Evolutionary conservation across 805 yeast species (phyloP).

Genomic region (Lipomyces orientalis): DNA sequence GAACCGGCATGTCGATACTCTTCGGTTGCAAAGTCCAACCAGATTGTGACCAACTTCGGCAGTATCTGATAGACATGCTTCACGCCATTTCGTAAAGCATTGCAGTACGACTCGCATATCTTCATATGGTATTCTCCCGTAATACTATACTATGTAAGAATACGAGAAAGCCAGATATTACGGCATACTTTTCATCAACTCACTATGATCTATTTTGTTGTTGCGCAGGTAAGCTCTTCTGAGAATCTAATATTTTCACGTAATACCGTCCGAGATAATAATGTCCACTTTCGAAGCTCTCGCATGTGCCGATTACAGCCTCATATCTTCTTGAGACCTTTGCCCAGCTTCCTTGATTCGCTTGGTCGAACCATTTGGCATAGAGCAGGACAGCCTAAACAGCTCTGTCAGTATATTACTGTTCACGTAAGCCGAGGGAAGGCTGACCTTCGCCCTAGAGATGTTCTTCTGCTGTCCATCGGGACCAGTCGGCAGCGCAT

Average conservation of each 20-base stretch:
- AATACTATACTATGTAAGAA: slow-evolving; percentile 5
- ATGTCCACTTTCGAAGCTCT: slow-evolving; percentile 76
- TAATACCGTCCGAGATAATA: slow-evolving; percentile 81
- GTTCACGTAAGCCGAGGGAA: neutral
- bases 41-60: slow-evolving; percentile 80
- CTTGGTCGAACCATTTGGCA: slow-evolving; percentile 85
- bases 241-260: slow-evolving; percentile 76
- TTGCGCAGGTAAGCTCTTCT: slow-evolving; percentile 49
- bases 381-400: slow-evolving; percentile 67
- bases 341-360: slow-evolving; percentile 80
- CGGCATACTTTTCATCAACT: neutral
- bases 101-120: slow-evolving; percentile 61
- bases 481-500: neutral
- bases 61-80: slow-evolving; percentile 78
- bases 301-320: slow-evolving; percentile 60
- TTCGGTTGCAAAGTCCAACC: slow-evolving; percentile 71
- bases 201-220: slow-evolving; percentile 36
- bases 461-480: neutral
- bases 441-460: slow-evolving; percentile 19
- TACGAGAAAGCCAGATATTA: slow-evolving; percentile 31
- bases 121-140: slow-evolving; percentile 58
- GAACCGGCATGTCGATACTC: slow-evolving; percentile 6
- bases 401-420: neutral
- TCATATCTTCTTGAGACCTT: slow-evolving; percentile 73
- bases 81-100: slow-evolving; percentile 66